Evolutionary conservation across 306 rosid species (phyloP), one percentile per base, ranked within the genome.

Genomic region (Rubus parviflorus): DNA sequence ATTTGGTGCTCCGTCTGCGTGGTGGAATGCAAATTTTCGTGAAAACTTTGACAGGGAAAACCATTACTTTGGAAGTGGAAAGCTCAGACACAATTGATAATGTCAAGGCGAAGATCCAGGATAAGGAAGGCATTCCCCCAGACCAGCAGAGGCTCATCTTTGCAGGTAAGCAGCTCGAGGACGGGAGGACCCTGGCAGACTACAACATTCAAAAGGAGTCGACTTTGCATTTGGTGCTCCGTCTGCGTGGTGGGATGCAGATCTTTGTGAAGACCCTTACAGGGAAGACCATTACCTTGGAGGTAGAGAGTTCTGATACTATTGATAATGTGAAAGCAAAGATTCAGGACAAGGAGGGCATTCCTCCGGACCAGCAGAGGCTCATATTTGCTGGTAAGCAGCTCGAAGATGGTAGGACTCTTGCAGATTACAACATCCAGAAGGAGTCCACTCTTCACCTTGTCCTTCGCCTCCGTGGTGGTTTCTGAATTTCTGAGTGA

Each of bases 301-400:
- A 77, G 48, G 81, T 68, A 0, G 75, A 77, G 68, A 68, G 81
- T 7, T 68, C 75, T 7, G 81, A 77, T 12, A 77, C 75, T 1
- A 68, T 77, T 19, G 81, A 68, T 13, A 68, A 77, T 56, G 75
- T 68, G 68, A 77, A 77, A 19, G 80, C 75, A 9, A 77, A 77
- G 75, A 77, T 77, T 57, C 80, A 77, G 81, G 81, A 77, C 60
- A 68, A 77, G 75, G 80, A 77, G 16, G 81, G 81, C 25, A 77
- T 77, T 57, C 75, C 81, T n/a, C 75, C 81, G 20, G 81, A 77
- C 53, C 81, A 68, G 69, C 81, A 77, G 57, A 77, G 81, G 69
- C 75, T 77, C 14, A 76, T 77, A 7, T 77, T 68, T 68, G 75
- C 74, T 3, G 68, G 80, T 48, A 75, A 75, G 78, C 70, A 75